phyloP scores from a whole-genome alignment of 225 moss, liverwort and hornwort species.

The Takakia lepidozioides region DNA sequence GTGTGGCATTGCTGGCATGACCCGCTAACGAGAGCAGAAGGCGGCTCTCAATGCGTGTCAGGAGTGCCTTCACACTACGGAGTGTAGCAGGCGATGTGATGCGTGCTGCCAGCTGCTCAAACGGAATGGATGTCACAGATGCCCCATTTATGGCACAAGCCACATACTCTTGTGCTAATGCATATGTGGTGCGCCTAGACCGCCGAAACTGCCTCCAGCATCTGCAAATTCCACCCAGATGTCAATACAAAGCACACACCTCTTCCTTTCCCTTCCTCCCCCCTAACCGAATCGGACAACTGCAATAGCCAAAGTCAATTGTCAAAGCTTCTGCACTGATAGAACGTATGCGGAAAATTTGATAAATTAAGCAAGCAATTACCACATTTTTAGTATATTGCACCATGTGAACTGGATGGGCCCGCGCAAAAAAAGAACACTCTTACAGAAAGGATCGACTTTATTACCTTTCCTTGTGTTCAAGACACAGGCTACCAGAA shows the following conservation, averaged over 20 bases:
- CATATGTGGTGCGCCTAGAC: conserved; percentile 76
- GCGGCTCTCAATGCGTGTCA: conserved; percentile 61
- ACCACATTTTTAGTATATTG: no score
- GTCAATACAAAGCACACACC: not conserved
- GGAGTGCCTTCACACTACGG: conserved; percentile 41
- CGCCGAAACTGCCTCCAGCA: conserved; percentile 95
- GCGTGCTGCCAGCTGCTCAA: conserved; percentile 48
- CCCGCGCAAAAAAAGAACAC: no score
- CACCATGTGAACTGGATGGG: no score
- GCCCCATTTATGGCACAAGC: conserved; percentile 76
- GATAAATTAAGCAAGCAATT: no score
- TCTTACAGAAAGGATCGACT: no score
- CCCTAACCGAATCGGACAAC: not conserved
- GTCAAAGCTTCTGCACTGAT: not conserved
- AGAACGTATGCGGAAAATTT: no score
- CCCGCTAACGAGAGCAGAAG: conserved; percentile 49
- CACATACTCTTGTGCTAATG: conserved; percentile 71
- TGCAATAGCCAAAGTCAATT: no score
- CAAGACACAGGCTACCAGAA: no score
- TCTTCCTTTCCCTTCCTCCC: not conserved
- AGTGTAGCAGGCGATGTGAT: conserved; percentile 64
- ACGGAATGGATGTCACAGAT: conserved; percentile 52
- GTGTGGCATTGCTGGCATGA: conserved; percentile 25
- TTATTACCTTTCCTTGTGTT: no score
- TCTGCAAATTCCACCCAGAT: not conserved